A percentile compares a stretch with the other conserved stretches of the same genome.
Evolutionary conservation across 2,329 filamentous ascomycete genomes (phyloP).

Genomic region (Tolypocladium tropicale): DNA sequence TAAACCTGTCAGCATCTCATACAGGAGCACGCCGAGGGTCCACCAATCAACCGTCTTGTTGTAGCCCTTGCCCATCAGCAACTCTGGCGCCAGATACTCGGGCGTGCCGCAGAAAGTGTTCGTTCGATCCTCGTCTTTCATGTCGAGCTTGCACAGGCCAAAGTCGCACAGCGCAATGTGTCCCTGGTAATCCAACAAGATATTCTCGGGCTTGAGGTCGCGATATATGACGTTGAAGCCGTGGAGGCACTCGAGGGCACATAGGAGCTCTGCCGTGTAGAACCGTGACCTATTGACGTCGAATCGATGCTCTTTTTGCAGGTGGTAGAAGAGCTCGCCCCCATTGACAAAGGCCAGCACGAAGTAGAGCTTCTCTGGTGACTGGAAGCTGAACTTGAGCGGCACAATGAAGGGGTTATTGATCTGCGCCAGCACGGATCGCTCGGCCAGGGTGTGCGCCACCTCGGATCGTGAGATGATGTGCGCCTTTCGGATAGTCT

Average conservation of each 20-base stretch:
- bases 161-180: constrained; percentile 98
- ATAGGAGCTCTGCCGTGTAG: constrained; percentile 93
- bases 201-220: constrained; percentile 74
- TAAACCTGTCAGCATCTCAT: constrained; percentile 96
- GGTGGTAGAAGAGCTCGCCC: constrained; percentile 92
- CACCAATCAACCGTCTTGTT: constrained; percentile 99
- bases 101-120: constrained; percentile 98
- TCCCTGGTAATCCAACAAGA: constrained; percentile 91
- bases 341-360: constrained; percentile 97
- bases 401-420: constrained; percentile 99
- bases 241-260: constrained; percentile 89
- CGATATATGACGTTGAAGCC: constrained; percentile 97
- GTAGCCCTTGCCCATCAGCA: constrained; percentile 88
- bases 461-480: constrained; percentile 98
- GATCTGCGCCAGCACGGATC: constrained; percentile 97
- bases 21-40: constrained; percentile 92
- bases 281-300: constrained; percentile 95
- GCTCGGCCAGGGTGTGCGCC: constrained; percentile 88
- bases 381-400: constrained; percentile 98
- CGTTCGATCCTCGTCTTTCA: constrained; percentile 98
- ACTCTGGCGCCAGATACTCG: constrained; percentile 90
- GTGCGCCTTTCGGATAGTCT: constrained; percentile 98
- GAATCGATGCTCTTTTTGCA: constrained; percentile 94
- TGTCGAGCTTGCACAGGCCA: constrained; percentile 94
- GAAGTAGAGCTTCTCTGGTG: constrained; percentile 95